Evolutionary conservation across 805 yeast genomes (phyloP), one percentile per base, ranked within the genome.

Genomic region (Blastobotrys attinorum): DNA sequence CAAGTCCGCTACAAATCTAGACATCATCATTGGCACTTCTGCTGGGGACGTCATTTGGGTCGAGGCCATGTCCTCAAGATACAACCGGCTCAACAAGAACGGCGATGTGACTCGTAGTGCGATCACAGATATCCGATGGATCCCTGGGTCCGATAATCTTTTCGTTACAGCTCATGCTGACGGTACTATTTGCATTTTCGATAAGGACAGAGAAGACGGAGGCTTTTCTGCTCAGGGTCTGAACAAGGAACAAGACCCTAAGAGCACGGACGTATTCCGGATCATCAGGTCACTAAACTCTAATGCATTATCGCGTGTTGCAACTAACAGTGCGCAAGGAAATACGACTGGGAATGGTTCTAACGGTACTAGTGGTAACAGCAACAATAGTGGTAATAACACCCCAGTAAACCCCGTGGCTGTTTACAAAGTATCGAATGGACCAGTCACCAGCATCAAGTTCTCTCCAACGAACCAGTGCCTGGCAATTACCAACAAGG

Each of bases 21-120:
- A 79, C 41, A 65, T 79, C 4, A 61, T 77, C 2, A 49, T 80
- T 16, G 92, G 90, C 1, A 72, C 78, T 48, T 74, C 80, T 16
- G 63, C 78, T 1, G 87, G 90, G n/a, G 86, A 79, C 51, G 59
- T 83, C 2, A 49, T 82, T 4, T 70, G 86, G 72, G 48, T 79
- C 29, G 83, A 81, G 49, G 72, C 81, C 7, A 60, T 66, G 22
- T 62, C 68, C 32, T 64, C 66, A 58, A 68, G 68, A 44, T 76
- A 74, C 57, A 57, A 72, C 21, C 66, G 80, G 34, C 61, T 76
- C 60, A 77, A 77, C 57, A 76, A 75, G 50, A 63, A 65, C 45
- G 77, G 76, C 5, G 65, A 57, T 47, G 58, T 60, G 46, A 70
- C 63, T 50, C 66, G 56, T 46, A 65, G 57, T 49, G 70, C 76